Conservation (phyloP, 169 alveolate genomes). For the Plasmodium ovale region DNA sequence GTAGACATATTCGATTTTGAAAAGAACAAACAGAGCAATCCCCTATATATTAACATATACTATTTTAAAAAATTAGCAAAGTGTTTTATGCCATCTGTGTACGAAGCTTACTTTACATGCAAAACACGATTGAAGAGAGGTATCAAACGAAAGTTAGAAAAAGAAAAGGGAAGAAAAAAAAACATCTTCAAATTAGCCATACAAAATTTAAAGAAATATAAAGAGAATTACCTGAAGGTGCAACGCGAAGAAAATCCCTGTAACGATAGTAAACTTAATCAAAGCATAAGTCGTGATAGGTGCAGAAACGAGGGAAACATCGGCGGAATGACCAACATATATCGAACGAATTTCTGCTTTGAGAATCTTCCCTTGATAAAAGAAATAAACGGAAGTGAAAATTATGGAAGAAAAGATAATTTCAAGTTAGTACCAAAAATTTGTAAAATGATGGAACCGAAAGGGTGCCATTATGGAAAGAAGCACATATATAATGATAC, state of each 20-base stretch:
- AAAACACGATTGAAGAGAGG: slow-evolving; percentile 11
- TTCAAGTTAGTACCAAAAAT: slow-evolving; percentile 14
- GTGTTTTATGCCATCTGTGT: slow-evolving; percentile 33
- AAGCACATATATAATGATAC: background rate
- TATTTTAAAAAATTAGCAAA: slow-evolving; percentile 64
- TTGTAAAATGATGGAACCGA: background rate
- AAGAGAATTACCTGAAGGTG: slow-evolving; percentile 33
- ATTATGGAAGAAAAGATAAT: slow-evolving; percentile 5
- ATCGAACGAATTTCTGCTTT: slow-evolving; percentile 23
- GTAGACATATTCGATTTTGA: slow-evolving; percentile 53
- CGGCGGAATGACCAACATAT: background rate
- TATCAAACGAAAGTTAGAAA: slow-evolving; percentile 26
- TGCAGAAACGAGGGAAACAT: background rate
- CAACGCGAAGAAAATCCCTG: background rate
- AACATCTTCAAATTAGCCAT: slow-evolving; percentile 33
- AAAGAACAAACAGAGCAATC: slow-evolving; percentile 19
- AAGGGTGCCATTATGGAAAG: background rate
- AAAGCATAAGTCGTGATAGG: background rate
- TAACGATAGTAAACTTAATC: background rate
- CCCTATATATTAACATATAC: slow-evolving; percentile 37
- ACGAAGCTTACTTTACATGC: slow-evolving; percentile 40
- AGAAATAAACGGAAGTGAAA: background rate
- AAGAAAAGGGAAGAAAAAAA: slow-evolving; percentile 28
- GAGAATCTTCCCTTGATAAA: slow-evolving; percentile 17
- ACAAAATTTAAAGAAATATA: slow-evolving; percentile 16